Percentiles rank a stretch among this genome's conserved stretches.
phyloP scores from a whole-genome alignment of 2,329 filamentous ascomycete genomes.

The Clonostachys rosea region DNA sequence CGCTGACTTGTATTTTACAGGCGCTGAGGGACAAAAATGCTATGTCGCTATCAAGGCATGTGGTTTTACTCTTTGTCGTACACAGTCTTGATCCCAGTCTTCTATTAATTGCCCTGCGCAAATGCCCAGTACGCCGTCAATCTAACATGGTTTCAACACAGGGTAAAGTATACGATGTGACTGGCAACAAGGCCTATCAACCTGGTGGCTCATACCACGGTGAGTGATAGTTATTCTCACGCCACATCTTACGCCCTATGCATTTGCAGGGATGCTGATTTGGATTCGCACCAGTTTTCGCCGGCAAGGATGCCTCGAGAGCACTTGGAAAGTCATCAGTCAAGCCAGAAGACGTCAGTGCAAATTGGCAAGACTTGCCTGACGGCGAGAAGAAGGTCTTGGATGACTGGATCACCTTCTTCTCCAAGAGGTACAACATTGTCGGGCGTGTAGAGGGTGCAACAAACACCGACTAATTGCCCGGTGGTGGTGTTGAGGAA shows the following conservation, averaged over 20 bases:
- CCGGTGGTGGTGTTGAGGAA: background rate
- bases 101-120: background rate
- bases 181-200: conserved; percentile 80
- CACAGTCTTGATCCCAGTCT: background rate
- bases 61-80: background rate
- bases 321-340: conserved; percentile 84
- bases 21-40: conserved; percentile 57
- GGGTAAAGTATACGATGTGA: conserved; percentile 94
- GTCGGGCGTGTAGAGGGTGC: conserved; percentile 64
- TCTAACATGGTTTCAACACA: conserved; percentile 23
- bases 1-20: conserved; percentile 32
- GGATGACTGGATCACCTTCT: conserved; percentile 93
- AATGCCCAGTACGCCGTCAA: background rate
- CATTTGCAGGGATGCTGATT: too few relatives aligned
- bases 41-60: conserved; percentile 67
- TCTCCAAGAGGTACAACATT: conserved; percentile 94
- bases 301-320: conserved; percentile 92
- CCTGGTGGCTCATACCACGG: conserved; percentile 81
- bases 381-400: conserved; percentile 84
- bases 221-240: conserved; percentile 28
- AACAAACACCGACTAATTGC: conserved; percentile 39
- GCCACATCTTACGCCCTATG: too few relatives aligned
- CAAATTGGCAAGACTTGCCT: conserved; percentile 78
- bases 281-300: conserved; percentile 63
- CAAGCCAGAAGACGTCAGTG: conserved; percentile 74